These are phyloP conservation scores for Mycosphaerella sp. DNA, from an alignment of 2,329 filamentous ascomycete species.

Conservation along the genomic window DNA sequence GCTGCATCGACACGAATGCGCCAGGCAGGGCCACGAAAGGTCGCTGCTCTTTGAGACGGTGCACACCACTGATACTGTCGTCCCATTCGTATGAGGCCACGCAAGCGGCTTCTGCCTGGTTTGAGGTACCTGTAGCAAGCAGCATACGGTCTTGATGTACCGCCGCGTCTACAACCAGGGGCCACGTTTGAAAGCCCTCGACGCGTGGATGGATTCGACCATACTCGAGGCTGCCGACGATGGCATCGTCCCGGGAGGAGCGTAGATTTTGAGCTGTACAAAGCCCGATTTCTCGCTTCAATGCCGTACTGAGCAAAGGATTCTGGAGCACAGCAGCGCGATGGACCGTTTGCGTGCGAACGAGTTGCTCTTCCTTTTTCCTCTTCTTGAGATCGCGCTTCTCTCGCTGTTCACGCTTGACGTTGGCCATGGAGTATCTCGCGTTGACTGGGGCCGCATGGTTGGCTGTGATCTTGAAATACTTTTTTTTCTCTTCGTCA, in stretches of 20 bases:
- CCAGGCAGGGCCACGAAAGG: constrained; percentile 2
- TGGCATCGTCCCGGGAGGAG: background rate
- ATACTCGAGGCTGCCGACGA: background rate
- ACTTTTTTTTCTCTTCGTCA: constrained; percentile 44
- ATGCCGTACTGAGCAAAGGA: background rate
- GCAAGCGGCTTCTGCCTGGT: background rate
- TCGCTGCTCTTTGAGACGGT: background rate
- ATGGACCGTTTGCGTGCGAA: constrained; percentile 22
- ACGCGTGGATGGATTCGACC: background rate
- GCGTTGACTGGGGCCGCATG: constrained; percentile 32
- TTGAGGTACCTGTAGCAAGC: background rate
- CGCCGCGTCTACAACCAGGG: background rate
- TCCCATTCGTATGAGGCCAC: constrained; percentile 2
- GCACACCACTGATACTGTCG: background rate
- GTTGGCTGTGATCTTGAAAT: constrained; percentile 43
- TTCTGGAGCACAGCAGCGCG: background rate
- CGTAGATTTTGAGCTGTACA: background rate
- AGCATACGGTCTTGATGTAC: background rate
- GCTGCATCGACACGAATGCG: constrained; percentile 1
- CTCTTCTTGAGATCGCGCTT: constrained; percentile 31
- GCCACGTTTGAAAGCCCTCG: background rate
- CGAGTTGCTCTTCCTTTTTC: constrained; percentile 20
- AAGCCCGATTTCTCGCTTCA: constrained; percentile 1
- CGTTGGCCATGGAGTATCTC: constrained; percentile 40
- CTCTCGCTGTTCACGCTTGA: constrained; percentile 30